Evolutionary conservation across 2,329 filamentous ascomycete species (phyloP), one percentile per base, ranked within the genome.

Genomic region (Talaromyces amestolkiae): DNA sequence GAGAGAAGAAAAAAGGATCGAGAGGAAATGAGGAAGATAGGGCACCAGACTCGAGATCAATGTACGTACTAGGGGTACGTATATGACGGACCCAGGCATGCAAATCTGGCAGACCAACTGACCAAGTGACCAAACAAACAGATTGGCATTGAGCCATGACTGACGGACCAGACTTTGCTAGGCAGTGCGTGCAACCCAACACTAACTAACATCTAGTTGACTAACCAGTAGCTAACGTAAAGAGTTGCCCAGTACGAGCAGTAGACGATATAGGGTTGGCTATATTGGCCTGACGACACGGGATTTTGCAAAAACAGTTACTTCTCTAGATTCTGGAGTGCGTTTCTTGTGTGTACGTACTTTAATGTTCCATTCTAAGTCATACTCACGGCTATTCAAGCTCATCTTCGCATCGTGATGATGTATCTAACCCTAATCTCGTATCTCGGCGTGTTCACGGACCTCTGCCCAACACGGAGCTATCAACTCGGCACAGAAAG

Each of bases 1-100:
- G 56, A 22, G 24, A n/a, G 10, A 33, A 22, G 24, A 68, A 70
- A 66, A 68, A 70, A 64, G 68, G 71, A 70, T 66, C 70, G 67
- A 63, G 67, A 67, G 68, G 65, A 71, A 68, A 59, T 61, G 15
- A 41, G 60, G 27, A 31, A 33, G 22, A 51, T 62, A 62, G 33
- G 60, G 51, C 60, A 61, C 27, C 27, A 31, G 59, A 24, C 43
- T 49, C 43, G 60, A 54, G 51, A 51, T 51, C 47, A 54, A 35
- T 33, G 51, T 54, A 27, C 51, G 31, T 35, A 54, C 27, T 54
- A 54, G 49, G 49, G 49, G 49, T 35, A 22, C 17, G 31, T 54
- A n/a, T 53, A 53, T 51, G 47, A 51, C 24, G 47, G 22, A 51
- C 22, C 47, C 47, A 51, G 45, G 22, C 47, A 51, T 51, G 47